Percentiles rank a stretch among this genome's conserved stretches.
Conservation (phyloP, 805 yeast species). For the Sugiyamaella valdiviana region DNA sequence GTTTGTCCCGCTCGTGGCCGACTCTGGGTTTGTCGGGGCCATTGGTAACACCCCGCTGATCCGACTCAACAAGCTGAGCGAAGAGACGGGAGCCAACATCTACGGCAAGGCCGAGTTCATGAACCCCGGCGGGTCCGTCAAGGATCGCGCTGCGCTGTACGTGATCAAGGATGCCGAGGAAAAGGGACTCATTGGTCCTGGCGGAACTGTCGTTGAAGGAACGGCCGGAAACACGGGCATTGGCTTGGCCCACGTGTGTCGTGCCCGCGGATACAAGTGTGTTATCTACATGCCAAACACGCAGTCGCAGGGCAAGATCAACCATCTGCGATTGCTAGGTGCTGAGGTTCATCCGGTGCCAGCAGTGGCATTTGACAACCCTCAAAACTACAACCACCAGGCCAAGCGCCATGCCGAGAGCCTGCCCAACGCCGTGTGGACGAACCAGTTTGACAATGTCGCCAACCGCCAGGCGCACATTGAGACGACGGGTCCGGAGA, state of each 20-base stretch:
- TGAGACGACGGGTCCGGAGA: slow-evolving; percentile 88
- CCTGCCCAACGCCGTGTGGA: slow-evolving; percentile 80
- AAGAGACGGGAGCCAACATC: slow-evolving; percentile 60
- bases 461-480: slow-evolving; percentile 86
- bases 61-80: slow-evolving; percentile 49
- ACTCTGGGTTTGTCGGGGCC: slow-evolving; percentile 69
- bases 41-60: slow-evolving; percentile 92
- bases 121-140: slow-evolving; percentile 92
- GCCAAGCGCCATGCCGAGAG: slow-evolving; percentile 78
- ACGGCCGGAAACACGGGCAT: slow-evolving; percentile 97
- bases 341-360: slow-evolving; percentile 88
- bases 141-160: slow-evolving; percentile 82
- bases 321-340: slow-evolving; percentile 66
- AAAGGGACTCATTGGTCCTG: slow-evolving; percentile 48
- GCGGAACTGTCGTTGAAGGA: slow-evolving; percentile 87
- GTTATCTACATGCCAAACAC: slow-evolving; percentile 90
- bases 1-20: slow-evolving; percentile 60
- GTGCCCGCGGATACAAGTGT: slow-evolving; percentile 77
- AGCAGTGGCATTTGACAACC: slow-evolving; percentile 74
- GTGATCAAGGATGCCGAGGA: slow-evolving; percentile 73
- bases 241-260: slow-evolving; percentile 72
- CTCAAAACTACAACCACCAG: slow-evolving; percentile 80
- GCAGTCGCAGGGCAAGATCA: slow-evolving; percentile 74
- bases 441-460: slow-evolving; percentile 83
- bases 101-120: slow-evolving; percentile 88